A percentile compares a stretch with the other conserved stretches of the same genome.
These are phyloP conservation scores for Ustilago hordei DNA, from an alignment of 1,284 basidiomycete genomes.

Conservation along the genomic window DNA sequence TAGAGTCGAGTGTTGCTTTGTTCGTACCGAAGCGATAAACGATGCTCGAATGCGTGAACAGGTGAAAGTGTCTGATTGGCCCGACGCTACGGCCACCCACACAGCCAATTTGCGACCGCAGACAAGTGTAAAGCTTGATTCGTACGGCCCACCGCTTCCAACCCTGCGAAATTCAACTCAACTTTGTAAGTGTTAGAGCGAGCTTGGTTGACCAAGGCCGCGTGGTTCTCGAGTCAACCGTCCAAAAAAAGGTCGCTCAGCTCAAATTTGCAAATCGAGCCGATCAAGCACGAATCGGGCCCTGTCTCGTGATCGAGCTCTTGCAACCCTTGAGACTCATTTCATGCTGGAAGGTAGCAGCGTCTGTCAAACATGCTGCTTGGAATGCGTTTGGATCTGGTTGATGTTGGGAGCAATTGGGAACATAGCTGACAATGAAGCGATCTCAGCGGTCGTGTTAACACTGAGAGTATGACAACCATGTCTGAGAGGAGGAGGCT, in stretches of 20 bases:
- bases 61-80: slow-evolving; percentile 15
- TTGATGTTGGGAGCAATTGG: too few species aligned
- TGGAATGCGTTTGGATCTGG: too few species aligned
- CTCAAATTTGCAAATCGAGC: slow-evolving; percentile 4
- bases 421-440: background rate
- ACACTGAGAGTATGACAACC: background rate
- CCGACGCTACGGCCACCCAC: slow-evolving; percentile 23
- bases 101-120: background rate
- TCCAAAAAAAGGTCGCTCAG: background rate
- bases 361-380: too few species aligned
- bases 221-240: background rate
- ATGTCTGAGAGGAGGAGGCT: background rate
- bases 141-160: slow-evolving; percentile 25
- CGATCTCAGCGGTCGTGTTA: background rate
- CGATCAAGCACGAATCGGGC: slow-evolving; percentile 29
- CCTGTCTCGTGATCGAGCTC: slow-evolving; percentile 21
- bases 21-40: slow-evolving; percentile 1
- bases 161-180: background rate
- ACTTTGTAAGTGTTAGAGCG: background rate
- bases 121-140: slow-evolving; percentile 18
- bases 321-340: background rate
- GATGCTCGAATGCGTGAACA: background rate
- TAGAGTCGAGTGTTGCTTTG: background rate
- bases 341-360: background rate
- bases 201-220: background rate